Evolutionary conservation across 2,329 filamentous ascomycete genomes (phyloP).

Genomic region (Rhytidhysteron rufulum): DNA sequence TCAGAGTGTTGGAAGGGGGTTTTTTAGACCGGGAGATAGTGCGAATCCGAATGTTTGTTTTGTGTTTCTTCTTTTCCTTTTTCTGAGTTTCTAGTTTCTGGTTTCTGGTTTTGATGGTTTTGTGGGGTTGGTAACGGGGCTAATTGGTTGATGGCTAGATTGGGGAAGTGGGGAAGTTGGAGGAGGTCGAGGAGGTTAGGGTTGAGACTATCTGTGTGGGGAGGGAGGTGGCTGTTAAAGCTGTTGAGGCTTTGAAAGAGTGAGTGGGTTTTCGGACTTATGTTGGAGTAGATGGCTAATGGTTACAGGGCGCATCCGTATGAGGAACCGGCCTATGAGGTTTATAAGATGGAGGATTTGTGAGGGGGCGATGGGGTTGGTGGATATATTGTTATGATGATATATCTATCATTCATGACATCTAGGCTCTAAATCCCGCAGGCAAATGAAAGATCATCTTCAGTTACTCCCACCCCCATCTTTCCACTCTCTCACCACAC

Average conservation of each 20-base stretch:
- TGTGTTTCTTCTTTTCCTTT: neutral
- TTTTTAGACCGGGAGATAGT: conserved; percentile 60
- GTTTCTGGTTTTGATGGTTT: neutral
- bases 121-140: neutral
- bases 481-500: conserved; percentile 17
- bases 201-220: conserved; percentile 63
- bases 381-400: conserved; percentile 3
- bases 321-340: conserved; percentile 44
- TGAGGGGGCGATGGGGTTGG: conserved; percentile 12
- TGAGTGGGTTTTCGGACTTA: conserved; percentile 36
- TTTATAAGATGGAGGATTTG: conserved; percentile 44
- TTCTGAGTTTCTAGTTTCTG: neutral
- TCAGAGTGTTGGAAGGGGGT: conserved; percentile 52
- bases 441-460: neutral
- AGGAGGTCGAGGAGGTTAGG: conserved; percentile 57
- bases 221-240: conserved; percentile 53
- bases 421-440: neutral
- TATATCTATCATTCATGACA: conserved; percentile 4
- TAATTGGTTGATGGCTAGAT: conserved; percentile 35
- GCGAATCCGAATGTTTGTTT: conserved; percentile 54
- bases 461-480: neutral
- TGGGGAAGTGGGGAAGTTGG: conserved; percentile 54
- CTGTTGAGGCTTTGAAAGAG: conserved; percentile 63
- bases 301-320: conserved; percentile 41
- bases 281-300: conserved; percentile 1